Evolutionary conservation across 2,329 filamentous ascomycete species (phyloP).

Genomic region (Fusarium piperis): DNA sequence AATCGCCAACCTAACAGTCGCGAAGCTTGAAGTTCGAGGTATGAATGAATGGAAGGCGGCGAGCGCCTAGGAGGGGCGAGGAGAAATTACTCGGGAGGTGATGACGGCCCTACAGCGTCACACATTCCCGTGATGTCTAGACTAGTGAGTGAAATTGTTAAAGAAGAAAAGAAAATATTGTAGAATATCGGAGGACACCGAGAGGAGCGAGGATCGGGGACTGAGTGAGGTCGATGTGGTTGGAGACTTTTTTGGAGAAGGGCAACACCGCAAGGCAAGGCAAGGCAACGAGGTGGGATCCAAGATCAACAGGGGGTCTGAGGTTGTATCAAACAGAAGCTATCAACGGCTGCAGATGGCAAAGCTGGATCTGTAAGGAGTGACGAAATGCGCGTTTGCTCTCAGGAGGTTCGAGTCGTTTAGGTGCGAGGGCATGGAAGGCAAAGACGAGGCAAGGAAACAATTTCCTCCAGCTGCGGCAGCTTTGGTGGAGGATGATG

Average conservation of each 20-base stretch:
- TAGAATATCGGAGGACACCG: not conserved
- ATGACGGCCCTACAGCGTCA: conserved; percentile 24
- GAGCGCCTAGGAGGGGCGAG: conserved; percentile 1
- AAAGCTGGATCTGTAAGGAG: conserved; percentile 12
- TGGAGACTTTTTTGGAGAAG: conserved; percentile 12
- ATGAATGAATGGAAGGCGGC: conserved; percentile 5
- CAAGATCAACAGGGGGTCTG: conserved; percentile 17
- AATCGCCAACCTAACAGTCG: conserved; percentile 30
- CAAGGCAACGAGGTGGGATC: conserved; percentile 8
- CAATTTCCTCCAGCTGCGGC: conserved; percentile 2
- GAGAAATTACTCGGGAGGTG: conserved; percentile 15
- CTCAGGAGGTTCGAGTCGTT: not conserved
- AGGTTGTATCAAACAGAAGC: conserved; percentile 5
- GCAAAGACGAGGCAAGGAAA: not conserved
- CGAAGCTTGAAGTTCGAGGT: conserved; percentile 5
- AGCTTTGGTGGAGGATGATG: conserved; percentile 13
- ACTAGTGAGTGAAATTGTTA: not conserved
- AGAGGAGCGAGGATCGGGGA: not conserved
- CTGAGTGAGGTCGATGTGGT: conserved; percentile 4
- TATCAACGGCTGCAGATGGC: conserved; percentile 1
- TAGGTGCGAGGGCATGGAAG: not conserved
- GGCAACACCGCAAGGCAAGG: not conserved
- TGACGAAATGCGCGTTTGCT: conserved; percentile 20
- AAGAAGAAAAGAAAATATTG: not conserved
- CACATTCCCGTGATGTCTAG: conserved; percentile 32